Evolutionary conservation across 331 rosid species (phyloP).

Genomic region (Malus hybrid): DNA sequence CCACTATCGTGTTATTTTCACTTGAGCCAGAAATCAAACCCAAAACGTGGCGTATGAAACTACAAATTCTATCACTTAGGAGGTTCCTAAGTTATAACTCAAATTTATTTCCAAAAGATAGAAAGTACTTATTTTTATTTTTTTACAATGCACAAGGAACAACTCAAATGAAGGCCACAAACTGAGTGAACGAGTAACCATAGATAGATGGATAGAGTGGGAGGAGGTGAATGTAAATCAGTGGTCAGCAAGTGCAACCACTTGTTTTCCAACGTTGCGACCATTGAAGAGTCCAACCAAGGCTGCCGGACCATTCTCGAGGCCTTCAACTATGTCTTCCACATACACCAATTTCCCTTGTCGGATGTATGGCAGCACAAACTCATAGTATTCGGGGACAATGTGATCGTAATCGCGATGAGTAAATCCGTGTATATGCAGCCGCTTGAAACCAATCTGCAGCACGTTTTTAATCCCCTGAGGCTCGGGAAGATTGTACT

Average conservation of each 20-base stretch:
- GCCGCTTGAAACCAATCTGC: not conserved
- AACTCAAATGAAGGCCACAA: too few relatives aligned
- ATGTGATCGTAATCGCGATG: not conserved
- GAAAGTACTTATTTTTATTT: too few relatives aligned
- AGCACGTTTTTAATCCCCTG: not conserved
- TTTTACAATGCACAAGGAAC: too few relatives aligned
- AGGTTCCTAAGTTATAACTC: too few relatives aligned
- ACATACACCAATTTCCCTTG: not conserved
- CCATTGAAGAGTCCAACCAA: not conserved
- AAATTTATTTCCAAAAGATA: too few relatives aligned
- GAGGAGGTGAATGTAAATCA: not conserved
- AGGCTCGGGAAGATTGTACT: slow-evolving; percentile 11
- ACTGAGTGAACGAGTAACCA: too few relatives aligned
- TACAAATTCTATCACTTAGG: too few relatives aligned
- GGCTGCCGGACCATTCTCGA: slow-evolving; percentile 6
- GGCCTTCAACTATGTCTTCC: slow-evolving; percentile 10
- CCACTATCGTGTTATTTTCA: too few relatives aligned
- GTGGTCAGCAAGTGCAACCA: not conserved
- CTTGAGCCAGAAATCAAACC: too few relatives aligned
- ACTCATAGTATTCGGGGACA: not conserved
- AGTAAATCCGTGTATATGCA: not conserved
- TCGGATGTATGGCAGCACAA: not conserved
- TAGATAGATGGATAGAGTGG: too few relatives aligned
- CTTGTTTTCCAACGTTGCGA: slow-evolving; percentile 7
- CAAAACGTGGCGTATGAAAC: too few relatives aligned